Base-by-base conservation (phyloP, 2,329 filamentous ascomycete species). In the Cordyceps tenuipes region DNA sequence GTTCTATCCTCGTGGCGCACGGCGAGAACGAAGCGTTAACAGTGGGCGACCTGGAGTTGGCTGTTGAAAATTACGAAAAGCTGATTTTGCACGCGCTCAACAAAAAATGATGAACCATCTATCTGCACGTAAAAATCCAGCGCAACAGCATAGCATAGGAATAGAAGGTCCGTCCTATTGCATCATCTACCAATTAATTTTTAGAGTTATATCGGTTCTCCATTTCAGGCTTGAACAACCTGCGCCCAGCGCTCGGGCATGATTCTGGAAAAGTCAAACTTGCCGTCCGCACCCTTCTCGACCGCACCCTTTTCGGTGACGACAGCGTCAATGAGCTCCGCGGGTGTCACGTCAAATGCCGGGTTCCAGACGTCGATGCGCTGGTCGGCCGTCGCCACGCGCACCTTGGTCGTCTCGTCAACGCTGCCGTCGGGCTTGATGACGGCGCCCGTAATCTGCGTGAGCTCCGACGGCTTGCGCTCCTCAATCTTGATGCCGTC, bases 291-390 rank as follows among this genome's bases (percentile, higher is more conserved):
- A 50, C 83, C 84, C 78, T 93, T 96, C 68, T 91, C 87, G 3
- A 95, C 85, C 8, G 91, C 89, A 0, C 93, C 93, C 67, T 88
- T 85, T 75, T 99, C 94, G 0, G 94, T 99, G 64, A 97, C 90
- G 61, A 99, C 88, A 2, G 89, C 91, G 73, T 99, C 94, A 64
- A 99, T 97, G 57, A 97, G 77, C 63, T 85, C 84, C 43, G 89
- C 85, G 0, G 94, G 93, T 10, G 94, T 99, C 39, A 99, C 90
- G 69, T 99, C 94, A 70, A 99, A 99, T 0, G 91, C 89, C 36
- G 94, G 94, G 71, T 99, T 99, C 92, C 94, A 99, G 9, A 97
- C 91, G 46, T 82, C 79, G 63, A 97, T 91, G 2, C 85, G 84
- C 69, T 85, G 82, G 64, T 87, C 82, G 0, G 93, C 93, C 56